Evolutionary conservation across 768 basidiomycete genomes (phyloP).

Genomic region (Neoboletus brunneissimus): DNA sequence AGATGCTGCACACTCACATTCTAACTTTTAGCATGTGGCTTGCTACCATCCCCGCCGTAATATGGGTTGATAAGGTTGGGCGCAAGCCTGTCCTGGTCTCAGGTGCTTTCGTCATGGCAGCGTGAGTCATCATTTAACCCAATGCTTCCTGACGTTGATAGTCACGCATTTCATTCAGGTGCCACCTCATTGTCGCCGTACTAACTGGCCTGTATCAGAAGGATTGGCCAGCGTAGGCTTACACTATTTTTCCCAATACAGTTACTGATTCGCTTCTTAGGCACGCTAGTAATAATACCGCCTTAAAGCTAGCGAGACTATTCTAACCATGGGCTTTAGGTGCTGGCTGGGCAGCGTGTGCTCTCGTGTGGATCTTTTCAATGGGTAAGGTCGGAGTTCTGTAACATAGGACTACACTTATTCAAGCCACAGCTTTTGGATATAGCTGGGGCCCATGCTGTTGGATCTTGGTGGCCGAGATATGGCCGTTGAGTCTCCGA

Average conservation of each 20-base stretch:
- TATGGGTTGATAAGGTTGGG: constrained; percentile 77
- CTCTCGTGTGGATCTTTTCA: constrained; percentile 72
- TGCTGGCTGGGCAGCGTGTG: constrained; percentile 73
- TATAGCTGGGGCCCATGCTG: constrained; percentile 80
- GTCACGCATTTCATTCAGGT: constrained; percentile 39
- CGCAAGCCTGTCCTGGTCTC: constrained; percentile 71
- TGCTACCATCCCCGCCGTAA: constrained; percentile 76
- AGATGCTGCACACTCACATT: background rate
- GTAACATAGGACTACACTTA: background rate
- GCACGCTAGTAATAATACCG: constrained; percentile 1
- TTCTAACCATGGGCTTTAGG: constrained; percentile 29
- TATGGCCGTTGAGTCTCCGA: constrained; percentile 68
- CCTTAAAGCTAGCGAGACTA: background rate
- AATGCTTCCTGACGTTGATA: constrained; percentile 12
- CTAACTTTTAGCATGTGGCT: constrained; percentile 54
- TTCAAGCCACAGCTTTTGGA: constrained; percentile 49
- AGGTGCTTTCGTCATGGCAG: constrained; percentile 73
- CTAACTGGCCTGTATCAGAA: constrained; percentile 58
- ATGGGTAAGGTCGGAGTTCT: constrained; percentile 41
- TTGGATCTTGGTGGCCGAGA: constrained; percentile 77
- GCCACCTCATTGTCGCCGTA: constrained; percentile 69
- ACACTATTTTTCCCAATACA: background rate
- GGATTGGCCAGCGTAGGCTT: constrained; percentile 48
- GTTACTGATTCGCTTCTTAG: background rate
- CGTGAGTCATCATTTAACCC: constrained; percentile 33